Conservation (phyloP, 805 yeast genomes). For the Starmerella floricola region DNA sequence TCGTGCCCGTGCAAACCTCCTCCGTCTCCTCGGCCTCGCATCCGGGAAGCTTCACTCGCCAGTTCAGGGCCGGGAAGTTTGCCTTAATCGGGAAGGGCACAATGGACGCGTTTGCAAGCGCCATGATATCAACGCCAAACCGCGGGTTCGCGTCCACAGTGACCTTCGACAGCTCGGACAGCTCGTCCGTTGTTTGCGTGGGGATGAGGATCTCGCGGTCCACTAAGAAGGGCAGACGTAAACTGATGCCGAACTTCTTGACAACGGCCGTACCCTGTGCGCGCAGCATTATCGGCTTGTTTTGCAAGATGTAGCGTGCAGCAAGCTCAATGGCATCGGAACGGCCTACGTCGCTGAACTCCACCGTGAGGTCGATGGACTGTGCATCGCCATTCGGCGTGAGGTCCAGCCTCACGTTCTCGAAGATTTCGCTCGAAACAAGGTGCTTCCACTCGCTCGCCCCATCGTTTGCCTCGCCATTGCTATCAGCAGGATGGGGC, state of each 20-base stretch:
- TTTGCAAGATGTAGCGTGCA: slow-evolving; percentile 4
- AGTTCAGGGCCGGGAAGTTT: slow-evolving; percentile 23
- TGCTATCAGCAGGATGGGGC: background rate
- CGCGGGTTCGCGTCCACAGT: background rate
- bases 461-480: too few species aligned
- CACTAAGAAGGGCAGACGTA: slow-evolving; percentile 7
- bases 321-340: slow-evolving; percentile 12
- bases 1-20: slow-evolving; percentile 17
- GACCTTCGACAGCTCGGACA: slow-evolving; percentile 10
- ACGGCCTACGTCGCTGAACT: slow-evolving; percentile 18
- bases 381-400: background rate
- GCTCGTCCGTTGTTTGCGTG: slow-evolving; percentile 10
- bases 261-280: slow-evolving; percentile 11
- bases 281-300: slow-evolving; percentile 4
- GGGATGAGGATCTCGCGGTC: slow-evolving; percentile 8
- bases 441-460: slow-evolving; percentile 10
- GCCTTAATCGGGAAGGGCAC: slow-evolving; percentile 16
- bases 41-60: slow-evolving; percentile 26
- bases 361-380: background rate
- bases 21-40: slow-evolving; percentile 16
- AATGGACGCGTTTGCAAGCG: slow-evolving; percentile 10
- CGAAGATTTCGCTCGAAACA: background rate
- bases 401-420: background rate
- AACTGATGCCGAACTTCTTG: slow-evolving; percentile 16
- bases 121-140: slow-evolving; percentile 7